Conservation (phyloP, 2,329 filamentous ascomycete species). For the Epichloe glyceriae region DNA sequence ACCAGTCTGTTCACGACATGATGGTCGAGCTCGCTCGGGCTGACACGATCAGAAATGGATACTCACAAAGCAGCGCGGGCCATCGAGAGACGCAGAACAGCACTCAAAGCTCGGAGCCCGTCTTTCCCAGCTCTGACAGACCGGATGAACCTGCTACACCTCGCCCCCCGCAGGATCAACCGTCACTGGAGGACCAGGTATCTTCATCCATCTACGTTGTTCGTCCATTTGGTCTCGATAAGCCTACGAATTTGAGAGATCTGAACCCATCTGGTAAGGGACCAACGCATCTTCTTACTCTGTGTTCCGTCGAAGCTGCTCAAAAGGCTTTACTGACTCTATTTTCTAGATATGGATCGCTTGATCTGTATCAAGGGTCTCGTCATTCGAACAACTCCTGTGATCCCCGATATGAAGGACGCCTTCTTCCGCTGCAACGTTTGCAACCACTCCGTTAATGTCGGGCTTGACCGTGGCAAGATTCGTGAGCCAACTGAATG, state of each 20-base stretch:
- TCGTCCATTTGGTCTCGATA: slow-evolving; percentile 77
- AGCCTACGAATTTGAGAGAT: slow-evolving; percentile 81
- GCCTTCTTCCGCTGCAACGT: slow-evolving; percentile 94
- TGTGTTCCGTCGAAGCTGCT: not conserved
- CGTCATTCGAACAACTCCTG: slow-evolving; percentile 87
- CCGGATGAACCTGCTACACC: slow-evolving; percentile 32
- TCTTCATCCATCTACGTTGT: slow-evolving; percentile 72
- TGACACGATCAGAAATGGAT: slow-evolving; percentile 58
- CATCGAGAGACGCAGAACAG: slow-evolving; percentile 31
- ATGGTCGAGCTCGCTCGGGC: slow-evolving; percentile 82
- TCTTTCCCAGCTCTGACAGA: slow-evolving; percentile 68
- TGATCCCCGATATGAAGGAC: slow-evolving; percentile 98
- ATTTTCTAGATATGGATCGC: slow-evolving; percentile 69
- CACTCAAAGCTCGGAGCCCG: slow-evolving; percentile 57
- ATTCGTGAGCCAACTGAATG: slow-evolving; percentile 91
- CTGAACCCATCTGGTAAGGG: slow-evolving; percentile 66
- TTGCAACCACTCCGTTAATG: slow-evolving; percentile 81
- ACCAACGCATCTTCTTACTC: not conserved
- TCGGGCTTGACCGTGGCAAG: slow-evolving; percentile 88
- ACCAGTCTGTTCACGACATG: slow-evolving; percentile 82
- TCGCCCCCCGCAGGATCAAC: slow-evolving; percentile 28
- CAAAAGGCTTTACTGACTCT: not conserved
- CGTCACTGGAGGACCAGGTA: slow-evolving; percentile 66
- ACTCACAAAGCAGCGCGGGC: slow-evolving; percentile 43
- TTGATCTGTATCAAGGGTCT: slow-evolving; percentile 89